Conservation (phyloP, 208 protist species). For the Acanthamoeba lugdunensis region DNA sequence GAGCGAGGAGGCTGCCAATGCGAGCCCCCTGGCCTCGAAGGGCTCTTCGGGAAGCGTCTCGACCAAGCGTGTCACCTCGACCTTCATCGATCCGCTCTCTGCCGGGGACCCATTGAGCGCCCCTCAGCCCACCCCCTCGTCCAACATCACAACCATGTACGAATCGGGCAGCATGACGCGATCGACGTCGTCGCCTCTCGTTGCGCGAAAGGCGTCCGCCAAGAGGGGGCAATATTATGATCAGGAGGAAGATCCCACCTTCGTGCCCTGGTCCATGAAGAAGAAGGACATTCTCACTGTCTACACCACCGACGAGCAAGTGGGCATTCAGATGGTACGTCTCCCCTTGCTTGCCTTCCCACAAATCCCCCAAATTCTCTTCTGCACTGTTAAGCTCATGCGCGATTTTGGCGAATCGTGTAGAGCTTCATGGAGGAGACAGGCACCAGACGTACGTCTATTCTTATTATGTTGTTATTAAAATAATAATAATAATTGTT, state of each 20-base stretch:
- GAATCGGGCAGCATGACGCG: neutral
- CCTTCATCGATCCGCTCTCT: slow-evolving; percentile 16
- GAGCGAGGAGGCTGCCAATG: neutral
- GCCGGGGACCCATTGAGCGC: neutral
- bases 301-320: slow-evolving; percentile 77
- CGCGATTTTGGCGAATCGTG: neutral
- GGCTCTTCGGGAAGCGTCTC: neutral
- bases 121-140: neutral
- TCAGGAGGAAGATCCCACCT: slow-evolving; percentile 38
- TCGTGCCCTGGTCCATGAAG: slow-evolving; percentile 80
- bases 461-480: neutral
- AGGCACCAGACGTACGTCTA: neutral
- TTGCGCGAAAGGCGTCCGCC: neutral
- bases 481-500: neutral
- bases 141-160: neutral
- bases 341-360: neutral
- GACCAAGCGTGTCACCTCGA: neutral
- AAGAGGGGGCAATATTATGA: neutral
- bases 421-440: neutral
- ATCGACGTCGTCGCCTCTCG: neutral
- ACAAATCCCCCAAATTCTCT: neutral
- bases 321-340: slow-evolving; percentile 74
- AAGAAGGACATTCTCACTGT: slow-evolving; percentile 80
- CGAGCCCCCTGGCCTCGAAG: neutral
- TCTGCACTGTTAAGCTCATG: neutral